A percentile compares a stretch with the other conserved stretches of the same genome.
Evolutionary conservation across 2,329 filamentous ascomycete species (phyloP).

Genomic region (Fusarium sp.): DNA sequence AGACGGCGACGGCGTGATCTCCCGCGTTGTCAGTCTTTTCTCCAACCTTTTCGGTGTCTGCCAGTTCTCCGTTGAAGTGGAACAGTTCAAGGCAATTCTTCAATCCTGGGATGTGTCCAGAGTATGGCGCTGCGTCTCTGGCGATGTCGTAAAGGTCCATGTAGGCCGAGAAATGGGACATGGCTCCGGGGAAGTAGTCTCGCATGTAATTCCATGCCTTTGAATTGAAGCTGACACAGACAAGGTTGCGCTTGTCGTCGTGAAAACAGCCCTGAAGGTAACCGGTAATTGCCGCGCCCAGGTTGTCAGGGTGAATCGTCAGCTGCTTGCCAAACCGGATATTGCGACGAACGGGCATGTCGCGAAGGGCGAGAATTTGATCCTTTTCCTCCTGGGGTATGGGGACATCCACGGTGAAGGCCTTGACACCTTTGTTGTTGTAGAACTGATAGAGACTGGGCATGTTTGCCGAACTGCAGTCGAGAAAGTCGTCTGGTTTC

Average conservation of each 20-base stretch:
- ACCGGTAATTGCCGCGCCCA: constrained; percentile 3
- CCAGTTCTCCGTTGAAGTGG: not conserved
- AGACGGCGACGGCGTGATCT: constrained; percentile 28
- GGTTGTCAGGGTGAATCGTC: too few species aligned
- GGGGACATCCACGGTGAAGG: not conserved
- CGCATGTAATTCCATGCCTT: constrained; percentile 35
- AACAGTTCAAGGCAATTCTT: not conserved
- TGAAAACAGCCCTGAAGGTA: constrained; percentile 11
- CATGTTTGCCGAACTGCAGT: not conserved
- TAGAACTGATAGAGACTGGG: constrained; percentile 10
- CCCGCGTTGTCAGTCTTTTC: constrained; percentile 31
- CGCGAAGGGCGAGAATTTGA: too few species aligned
- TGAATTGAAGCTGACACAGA: constrained; percentile 3
- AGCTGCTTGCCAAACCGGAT: too few species aligned
- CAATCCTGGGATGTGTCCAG: constrained; percentile 1
- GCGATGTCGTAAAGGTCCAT: constrained; percentile 29
- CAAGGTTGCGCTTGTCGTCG: not conserved
- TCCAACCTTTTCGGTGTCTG: not conserved
- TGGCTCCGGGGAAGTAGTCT: not conserved
- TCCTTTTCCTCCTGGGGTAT: too few species aligned
- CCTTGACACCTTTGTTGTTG: not conserved
- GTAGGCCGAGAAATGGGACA: constrained; percentile 30
- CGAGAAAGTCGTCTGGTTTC: not conserved
- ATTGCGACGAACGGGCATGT: too few species aligned
- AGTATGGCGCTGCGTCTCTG: constrained; percentile 6